A percentile compares a stretch with the other conserved stretches of the same genome.
phyloP scores from a whole-genome alignment of 1,284 basidiomycete species.

The Termitomyces sp. region DNA sequence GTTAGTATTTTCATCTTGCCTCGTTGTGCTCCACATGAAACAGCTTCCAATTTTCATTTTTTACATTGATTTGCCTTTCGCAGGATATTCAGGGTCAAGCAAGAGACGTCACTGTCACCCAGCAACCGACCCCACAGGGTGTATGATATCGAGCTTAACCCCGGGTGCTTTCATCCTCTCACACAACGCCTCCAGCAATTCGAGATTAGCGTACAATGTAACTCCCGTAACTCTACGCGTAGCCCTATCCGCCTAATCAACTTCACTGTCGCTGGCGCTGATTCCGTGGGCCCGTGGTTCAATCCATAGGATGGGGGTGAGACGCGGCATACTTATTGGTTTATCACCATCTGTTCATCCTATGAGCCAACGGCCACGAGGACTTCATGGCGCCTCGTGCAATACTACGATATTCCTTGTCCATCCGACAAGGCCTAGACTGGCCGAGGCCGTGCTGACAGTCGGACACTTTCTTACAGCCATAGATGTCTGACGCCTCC shows the following conservation, averaged over 20 bases:
- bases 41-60: background rate
- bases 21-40: background rate
- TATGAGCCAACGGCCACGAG: background rate
- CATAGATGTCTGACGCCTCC: background rate
- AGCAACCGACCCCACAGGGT: constrained; percentile 49
- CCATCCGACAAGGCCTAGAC: background rate
- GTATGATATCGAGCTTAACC: constrained; percentile 25
- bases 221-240: background rate
- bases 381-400: background rate
- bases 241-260: constrained; percentile 2
- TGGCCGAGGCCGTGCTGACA: background rate
- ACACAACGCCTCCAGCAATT: background rate
- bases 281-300: background rate
- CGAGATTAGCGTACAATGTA: background rate
- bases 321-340: background rate
- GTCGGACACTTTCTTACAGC: background rate
- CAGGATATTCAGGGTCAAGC: constrained; percentile 44
- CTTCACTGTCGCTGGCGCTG: background rate
- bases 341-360: background rate
- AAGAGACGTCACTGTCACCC: constrained; percentile 39
- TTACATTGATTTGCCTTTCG: background rate
- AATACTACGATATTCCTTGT: background rate
- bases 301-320: background rate
- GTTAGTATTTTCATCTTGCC: constrained; percentile 35
- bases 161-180: background rate